Percentiles rank a stretch among this genome's conserved stretches.
Conservation (phyloP, 202 grass and related monocot species). For the Elaeis oleifera region DNA sequence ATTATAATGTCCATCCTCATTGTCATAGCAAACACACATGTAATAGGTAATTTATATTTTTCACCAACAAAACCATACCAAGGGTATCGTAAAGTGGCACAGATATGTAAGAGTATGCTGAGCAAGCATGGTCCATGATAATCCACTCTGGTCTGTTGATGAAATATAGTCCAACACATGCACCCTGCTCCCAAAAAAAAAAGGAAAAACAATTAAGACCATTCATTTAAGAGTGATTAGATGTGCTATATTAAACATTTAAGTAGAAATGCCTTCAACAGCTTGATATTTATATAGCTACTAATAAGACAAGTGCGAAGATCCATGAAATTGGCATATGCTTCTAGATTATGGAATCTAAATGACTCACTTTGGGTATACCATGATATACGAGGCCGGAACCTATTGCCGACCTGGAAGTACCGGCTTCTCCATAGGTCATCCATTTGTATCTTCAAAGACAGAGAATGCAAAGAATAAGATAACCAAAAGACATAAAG, state of each 20-base stretch:
- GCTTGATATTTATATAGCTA: too few relatives aligned
- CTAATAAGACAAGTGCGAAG: too few relatives aligned
- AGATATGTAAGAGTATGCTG: constrained; percentile 86
- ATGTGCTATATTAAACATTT: too few relatives aligned
- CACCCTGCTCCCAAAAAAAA: constrained; percentile 52
- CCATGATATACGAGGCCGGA: constrained; percentile 76
- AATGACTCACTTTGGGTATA: constrained; percentile 54
- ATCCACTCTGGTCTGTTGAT: constrained; percentile 93
- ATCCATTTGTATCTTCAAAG: constrained; percentile 86
- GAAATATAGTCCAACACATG: constrained; percentile 87
- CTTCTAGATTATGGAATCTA: neutral
- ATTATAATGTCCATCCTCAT: constrained; percentile 15
- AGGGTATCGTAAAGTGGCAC: constrained; percentile 97
- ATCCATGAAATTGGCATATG: constrained; percentile 1
- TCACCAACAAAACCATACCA: constrained; percentile 36
- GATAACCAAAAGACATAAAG: neutral
- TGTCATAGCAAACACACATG: constrained; percentile 18
- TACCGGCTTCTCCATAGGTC: constrained; percentile 88
- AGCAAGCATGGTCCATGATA: constrained; percentile 89
- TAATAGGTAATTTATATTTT: constrained; percentile 12
- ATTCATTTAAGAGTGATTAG: too few relatives aligned
- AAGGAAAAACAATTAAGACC: too few relatives aligned
- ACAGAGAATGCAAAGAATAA: constrained; percentile 6
- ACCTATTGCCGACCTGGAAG: constrained; percentile 62
- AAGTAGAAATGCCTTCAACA: too few relatives aligned